These are phyloP conservation scores for Trypethelium eluteriae DNA, from an alignment of 495 filamentous ascomycete species.

Conservation along the genomic window DNA sequence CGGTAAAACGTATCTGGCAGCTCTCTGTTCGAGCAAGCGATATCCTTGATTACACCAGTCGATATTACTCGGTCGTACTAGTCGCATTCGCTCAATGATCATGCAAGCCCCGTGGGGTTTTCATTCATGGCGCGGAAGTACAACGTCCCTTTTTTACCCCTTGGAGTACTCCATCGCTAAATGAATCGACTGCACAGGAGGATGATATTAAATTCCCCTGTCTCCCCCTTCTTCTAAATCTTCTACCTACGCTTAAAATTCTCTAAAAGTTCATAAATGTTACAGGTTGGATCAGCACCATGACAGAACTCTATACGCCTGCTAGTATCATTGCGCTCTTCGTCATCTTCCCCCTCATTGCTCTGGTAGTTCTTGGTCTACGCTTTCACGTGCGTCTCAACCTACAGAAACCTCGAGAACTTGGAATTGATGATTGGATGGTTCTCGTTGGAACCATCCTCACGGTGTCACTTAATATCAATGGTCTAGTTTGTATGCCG, in stretches of 20 bases:
- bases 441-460: constrained; percentile 2
- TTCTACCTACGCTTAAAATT: background rate
- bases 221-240: background rate
- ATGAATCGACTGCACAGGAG: too few species aligned
- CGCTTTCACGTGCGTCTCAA: background rate
- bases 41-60: too few species aligned
- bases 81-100: too few species aligned
- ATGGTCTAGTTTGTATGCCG: background rate
- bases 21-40: too few species aligned
- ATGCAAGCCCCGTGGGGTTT: too few species aligned
- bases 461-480: constrained; percentile 1
- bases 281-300: background rate
- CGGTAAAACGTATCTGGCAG: too few species aligned
- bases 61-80: too few species aligned
- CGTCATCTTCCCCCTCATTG: background rate
- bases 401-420: background rate
- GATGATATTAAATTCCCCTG: background rate
- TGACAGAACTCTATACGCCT: background rate
- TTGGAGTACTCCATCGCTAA: too few species aligned
- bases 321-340: constrained; percentile 9
- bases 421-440: constrained; percentile 1
- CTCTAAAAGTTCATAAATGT: background rate
- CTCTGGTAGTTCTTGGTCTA: background rate
- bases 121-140: too few species aligned
- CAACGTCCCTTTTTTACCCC: too few species aligned